phyloP scores from a whole-genome alignment of 805 yeast genomes.

The Kuraishia floccosa region DNA sequence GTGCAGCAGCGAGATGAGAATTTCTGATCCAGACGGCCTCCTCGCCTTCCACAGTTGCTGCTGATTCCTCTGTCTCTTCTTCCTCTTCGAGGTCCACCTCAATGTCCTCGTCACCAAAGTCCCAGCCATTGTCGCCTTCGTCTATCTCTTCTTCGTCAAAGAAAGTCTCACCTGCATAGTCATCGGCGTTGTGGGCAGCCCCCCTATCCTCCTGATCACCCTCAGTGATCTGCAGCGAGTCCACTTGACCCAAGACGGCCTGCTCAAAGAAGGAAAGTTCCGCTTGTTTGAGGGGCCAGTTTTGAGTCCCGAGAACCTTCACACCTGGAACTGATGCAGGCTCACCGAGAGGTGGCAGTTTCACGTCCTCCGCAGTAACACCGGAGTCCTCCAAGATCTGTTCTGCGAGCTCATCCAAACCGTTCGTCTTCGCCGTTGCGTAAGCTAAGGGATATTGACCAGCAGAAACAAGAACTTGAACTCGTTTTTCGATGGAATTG shows the following conservation, averaged over 20 bases:
- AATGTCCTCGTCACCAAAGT: constrained; percentile 66
- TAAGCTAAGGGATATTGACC: constrained; percentile 88
- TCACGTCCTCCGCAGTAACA: constrained; percentile 46
- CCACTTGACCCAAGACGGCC: constrained; percentile 72
- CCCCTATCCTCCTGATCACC: constrained; percentile 13
- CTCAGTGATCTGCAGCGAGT: constrained; percentile 43
- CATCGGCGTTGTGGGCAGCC: constrained; percentile 12
- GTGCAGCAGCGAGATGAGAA: constrained; percentile 83
- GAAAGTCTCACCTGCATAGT: constrained; percentile 29
- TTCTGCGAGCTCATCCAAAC: constrained; percentile 65
- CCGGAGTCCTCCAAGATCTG: constrained; percentile 64
- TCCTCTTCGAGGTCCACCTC: constrained; percentile 43
- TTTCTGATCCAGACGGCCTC: constrained; percentile 75
- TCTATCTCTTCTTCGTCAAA: constrained; percentile 31
- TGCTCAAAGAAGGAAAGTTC: constrained; percentile 75
- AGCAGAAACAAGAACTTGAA: constrained; percentile 59
- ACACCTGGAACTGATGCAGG: constrained; percentile 36
- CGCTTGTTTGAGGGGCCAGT: constrained; percentile 79
- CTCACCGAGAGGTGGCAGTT: constrained; percentile 42
- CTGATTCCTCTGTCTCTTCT: constrained; percentile 18
- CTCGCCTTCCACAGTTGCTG: constrained; percentile 47
- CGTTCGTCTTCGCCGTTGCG: constrained; percentile 82
- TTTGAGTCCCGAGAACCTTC: constrained; percentile 26
- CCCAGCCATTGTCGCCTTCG: constrained; percentile 74
- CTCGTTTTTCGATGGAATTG: constrained; percentile 65